Evolutionary conservation across 192 early-diverging fungal species (phyloP), one percentile per base, ranked within the genome.

Genomic region (Cetraspora pellucida): DNA sequence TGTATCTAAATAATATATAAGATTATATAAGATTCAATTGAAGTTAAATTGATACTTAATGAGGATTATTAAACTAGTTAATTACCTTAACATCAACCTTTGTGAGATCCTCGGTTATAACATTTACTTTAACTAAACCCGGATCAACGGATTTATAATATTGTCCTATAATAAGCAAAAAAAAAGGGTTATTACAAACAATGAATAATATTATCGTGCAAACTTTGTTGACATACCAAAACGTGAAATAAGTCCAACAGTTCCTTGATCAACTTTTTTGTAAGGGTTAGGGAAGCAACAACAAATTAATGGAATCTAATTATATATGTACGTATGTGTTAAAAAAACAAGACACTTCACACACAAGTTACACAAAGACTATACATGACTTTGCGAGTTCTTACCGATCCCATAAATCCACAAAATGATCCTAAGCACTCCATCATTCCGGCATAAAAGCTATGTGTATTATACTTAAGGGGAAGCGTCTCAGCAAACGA

Each of bases 231-330:
- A 85, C 67, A 84, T 87, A 58, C 92, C 92, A 73, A 92, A 94
- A 21, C 86, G 82, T 19, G 88, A 85, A 31, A 94, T 78, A 8
- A 94, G 78, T 21, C 91, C 92, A 14, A 94, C 92, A 64, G 78
- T 76, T 63, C 92, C 92, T 85, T 94, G 92, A 9, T 84, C 76
- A 23, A 94, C 82, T n/a, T 80, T 81, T 74, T 89, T 85, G 77
- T 88, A 94, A 7, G 92, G 92, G 70, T 89, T 93, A 30, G 88
- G 88, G 25, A 75, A 87, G 72, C 86, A 86, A 49, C 82, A 86
- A 49, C 82, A 16, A 57, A 80, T 82, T 63, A 79, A 78, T 30
- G 87, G 87, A 31, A 80, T 69, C 81, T 82, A 72, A 72, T 49
- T 57, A n/a, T 19, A n/a, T n/a, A 2, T 7, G 37, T 37, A 2